Percentiles rank a stretch among this genome's conserved stretches.
Evolutionary conservation across 1,139 yeast species (phyloP).

Genomic region (Suhomyces ambrosiae): DNA sequence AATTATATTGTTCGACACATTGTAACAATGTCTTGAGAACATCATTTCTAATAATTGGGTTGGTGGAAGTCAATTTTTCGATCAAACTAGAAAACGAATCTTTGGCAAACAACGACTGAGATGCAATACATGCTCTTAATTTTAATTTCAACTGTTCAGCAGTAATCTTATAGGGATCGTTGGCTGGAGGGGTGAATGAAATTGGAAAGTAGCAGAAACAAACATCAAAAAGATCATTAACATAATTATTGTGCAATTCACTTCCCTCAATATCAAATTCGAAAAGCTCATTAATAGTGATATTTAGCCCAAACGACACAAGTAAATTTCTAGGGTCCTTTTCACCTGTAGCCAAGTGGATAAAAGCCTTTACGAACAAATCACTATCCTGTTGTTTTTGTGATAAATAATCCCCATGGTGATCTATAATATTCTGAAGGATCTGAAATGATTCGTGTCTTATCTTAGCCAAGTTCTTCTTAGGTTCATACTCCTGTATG

Average conservation of each 20-base stretch:
- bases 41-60: conserved; percentile 75
- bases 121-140: conserved; percentile 61
- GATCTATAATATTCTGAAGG: conserved; percentile 37
- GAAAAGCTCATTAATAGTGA: conserved; percentile 48
- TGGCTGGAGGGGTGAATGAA: conserved; percentile 89
- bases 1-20: conserved; percentile 57
- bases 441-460: conserved; percentile 63
- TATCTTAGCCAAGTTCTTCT: conserved; percentile 63
- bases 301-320: conserved; percentile 64
- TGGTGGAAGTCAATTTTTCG: conserved; percentile 84
- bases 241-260: conserved; percentile 41
- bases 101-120: conserved; percentile 65
- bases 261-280: conserved; percentile 37
- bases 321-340: conserved; percentile 90
- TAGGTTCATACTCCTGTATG: conserved; percentile 55
- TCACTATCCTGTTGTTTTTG: conserved; percentile 28
- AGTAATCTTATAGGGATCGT: conserved; percentile 86
- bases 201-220: conserved; percentile 96
- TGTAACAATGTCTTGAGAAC: conserved; percentile 62
- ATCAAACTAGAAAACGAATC: conserved; percentile 77
- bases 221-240: conserved; percentile 74
- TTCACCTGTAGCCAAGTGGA: conserved; percentile 79
- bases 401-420: conserved; percentile 20
- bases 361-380: conserved; percentile 54
- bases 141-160: conserved; percentile 66